Evolutionary conservation across 1,284 basidiomycete genomes (phyloP), one percentile per base, ranked within the genome.

Genomic region (Rhodotorula glutinis): DNA sequence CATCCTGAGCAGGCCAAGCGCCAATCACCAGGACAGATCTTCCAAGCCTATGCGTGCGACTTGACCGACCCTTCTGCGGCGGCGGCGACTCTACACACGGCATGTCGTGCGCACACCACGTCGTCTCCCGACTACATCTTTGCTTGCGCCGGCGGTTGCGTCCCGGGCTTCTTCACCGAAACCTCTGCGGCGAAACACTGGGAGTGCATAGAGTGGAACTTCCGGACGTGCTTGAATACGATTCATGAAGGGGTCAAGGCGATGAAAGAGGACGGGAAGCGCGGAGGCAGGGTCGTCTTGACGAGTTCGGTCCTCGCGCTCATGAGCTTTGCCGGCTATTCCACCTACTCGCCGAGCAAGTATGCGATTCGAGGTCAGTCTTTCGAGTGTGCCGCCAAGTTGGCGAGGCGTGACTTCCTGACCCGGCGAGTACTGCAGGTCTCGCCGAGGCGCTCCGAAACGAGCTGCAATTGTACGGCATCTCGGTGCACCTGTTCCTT

Each of bases 301-400:
- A 86, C 91, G 29, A 88, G 88, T 13, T 93, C 91, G 0, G 84
- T 88, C n/a, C 79, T 95, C 21, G 89, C 88, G 0, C 86, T 89
- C 73, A 88, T 92, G 81, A 85, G 87, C 1, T 83, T 97, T 58
- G 81, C 90, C 23, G 94, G 95, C 1, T 98, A 90, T 75, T 83
- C 88, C 5, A 84, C 88, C 3, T 98, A 98, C 78, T 82, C 90
- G 2, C 92, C 94, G 0, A 89, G 87, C 57, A 98, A 97, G 78
- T 88, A 89, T 74, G 95, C 95, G 16, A 79, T 97, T 21, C 82
- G 92, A 80, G 93, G 92, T 90, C 74, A 57, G 76, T 38, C 66
- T 47, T 23, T 41, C 21, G 58, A 14, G 5, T 3, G 14, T n/a
- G 21, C 23, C 17, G 17, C 14, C 4, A 5, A 16, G 43, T 5